A percentile compares a stretch with the other conserved stretches of the same genome.
phyloP scores from a whole-genome alignment of 768 basidiomycete species.

The Pleurotus tuoliensis region DNA sequence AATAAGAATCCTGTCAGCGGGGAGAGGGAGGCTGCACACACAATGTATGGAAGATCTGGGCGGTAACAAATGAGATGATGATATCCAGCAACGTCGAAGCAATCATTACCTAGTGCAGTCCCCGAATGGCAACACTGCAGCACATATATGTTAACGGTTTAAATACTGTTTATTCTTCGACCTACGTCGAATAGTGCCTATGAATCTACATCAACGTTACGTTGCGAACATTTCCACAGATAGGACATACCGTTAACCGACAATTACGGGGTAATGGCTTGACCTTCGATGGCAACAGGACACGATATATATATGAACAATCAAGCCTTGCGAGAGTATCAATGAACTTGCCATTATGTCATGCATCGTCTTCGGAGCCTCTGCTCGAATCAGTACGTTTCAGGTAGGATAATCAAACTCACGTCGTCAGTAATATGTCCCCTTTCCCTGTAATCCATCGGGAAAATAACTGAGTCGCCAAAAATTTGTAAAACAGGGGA shows the following conservation, averaged over 20 bases:
- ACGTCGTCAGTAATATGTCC: constrained; percentile 78
- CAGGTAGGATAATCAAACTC: constrained; percentile 10
- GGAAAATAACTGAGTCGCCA: constrained; percentile 66
- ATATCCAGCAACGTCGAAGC: not conserved
- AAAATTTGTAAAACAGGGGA: not conserved
- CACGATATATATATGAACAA: not conserved
- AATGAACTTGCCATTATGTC: constrained; percentile 39
- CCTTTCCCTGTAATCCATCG: constrained; percentile 72
- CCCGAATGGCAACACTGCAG: constrained; percentile 54
- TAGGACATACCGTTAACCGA: constrained; percentile 41
- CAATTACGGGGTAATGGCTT: constrained; percentile 44
- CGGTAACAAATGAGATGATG: not conserved
- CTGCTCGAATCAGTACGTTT: not conserved
- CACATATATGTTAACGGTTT: not conserved
- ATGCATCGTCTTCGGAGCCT: constrained; percentile 38
- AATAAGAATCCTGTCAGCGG: not conserved
- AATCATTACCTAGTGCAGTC: constrained; percentile 41
- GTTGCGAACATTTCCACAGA: not conserved
- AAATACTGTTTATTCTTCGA: not conserved
- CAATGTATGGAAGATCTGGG: constrained; percentile 46
- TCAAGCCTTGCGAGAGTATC: not conserved
- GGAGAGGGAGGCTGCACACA: constrained; percentile 18
- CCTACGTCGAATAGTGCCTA: constrained; percentile 52
- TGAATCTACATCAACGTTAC: not conserved
- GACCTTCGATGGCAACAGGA: constrained; percentile 26